Base-by-base conservation (phyloP, 495 filamentous ascomycete genomes). In the Gamarada debralockiae region DNA sequence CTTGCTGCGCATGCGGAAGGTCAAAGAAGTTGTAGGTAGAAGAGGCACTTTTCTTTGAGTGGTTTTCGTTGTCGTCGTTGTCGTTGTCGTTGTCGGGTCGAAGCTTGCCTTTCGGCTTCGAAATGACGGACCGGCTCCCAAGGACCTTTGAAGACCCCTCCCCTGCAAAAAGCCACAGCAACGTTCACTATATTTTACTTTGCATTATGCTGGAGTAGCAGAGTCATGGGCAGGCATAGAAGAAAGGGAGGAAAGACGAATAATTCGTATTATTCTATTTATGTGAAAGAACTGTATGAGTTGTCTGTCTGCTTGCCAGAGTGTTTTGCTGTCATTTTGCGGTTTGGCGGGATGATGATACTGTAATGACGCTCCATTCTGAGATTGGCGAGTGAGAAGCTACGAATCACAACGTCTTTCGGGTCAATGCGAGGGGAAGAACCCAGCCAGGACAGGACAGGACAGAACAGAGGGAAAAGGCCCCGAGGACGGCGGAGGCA, bases 321-420 rank as follows among this genome's bases (percentile, higher is more conserved):
- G 17, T n/a, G n/a, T n/a, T n/a, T n/a, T 47, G 53, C 18, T 50
- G 53, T 51, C 47, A 50, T 22, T 37, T 39, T 14, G 9, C 44
- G 25, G 31, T n/a, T n/a, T 10, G 27, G 27, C 27, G 27, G 27
- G 43, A 29, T 18, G 18, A 43, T 38, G 53, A 34, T 47, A 54
- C 48, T 31, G n/a, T 3, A 18, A 13, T 17, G 37, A 38, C 23
- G 34, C 23, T 20, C 46, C 24, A 29, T 56, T n/a, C 10, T 29
- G 27, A 29, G 40, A 56, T 50, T 56, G 49, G 55, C 48, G 48
- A 57, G 39, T 52, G 41, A 41, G 37, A 48, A 23, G 36, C 47
- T 21, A 37, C 33, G 23, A 25, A 31, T 56, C 39, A 31, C 27
- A 44, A 20, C 38, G 25, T 13, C 15, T 18, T 18, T 13, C 27